Evolutionary conservation across 441 rosid species (phyloP).

Genomic region (Erodium chrysanthum): DNA sequence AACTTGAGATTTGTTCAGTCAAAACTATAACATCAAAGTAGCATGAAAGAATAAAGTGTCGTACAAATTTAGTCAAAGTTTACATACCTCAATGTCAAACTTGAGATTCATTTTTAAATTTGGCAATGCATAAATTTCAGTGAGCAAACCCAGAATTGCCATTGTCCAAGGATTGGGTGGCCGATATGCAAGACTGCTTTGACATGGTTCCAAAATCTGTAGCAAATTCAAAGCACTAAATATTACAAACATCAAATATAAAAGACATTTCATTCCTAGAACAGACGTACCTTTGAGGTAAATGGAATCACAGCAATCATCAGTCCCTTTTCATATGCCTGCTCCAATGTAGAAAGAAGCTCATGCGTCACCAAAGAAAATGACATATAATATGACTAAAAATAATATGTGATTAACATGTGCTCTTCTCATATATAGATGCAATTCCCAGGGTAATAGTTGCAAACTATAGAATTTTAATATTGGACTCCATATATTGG

Average conservation of each 20-base stretch:
- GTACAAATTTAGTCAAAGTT: not conserved
- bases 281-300: constrained; percentile 74
- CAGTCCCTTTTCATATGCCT: constrained; percentile 99
- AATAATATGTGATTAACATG: not conserved
- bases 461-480: not conserved
- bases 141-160: constrained; percentile 90
- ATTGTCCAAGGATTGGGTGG: constrained; percentile 99
- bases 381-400: not conserved
- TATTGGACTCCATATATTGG: too few relatives aligned
- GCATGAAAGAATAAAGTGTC: not conserved
- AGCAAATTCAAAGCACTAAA: constrained; percentile 14
- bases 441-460: not conserved
- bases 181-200: constrained; percentile 84
- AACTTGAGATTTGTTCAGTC: not conserved
- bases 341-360: constrained; percentile 19
- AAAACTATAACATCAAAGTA: not conserved
- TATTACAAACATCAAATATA: constrained; percentile 14
- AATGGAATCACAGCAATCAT: constrained; percentile 99
- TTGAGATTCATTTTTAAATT: constrained; percentile 98
- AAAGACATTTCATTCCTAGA: constrained; percentile 8
- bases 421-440: not conserved
- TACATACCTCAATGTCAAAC: constrained; percentile 91
- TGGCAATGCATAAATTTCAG: constrained; percentile 94
- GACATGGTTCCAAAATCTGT: constrained; percentile 94
- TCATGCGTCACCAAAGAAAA: not conserved